phyloP scores from a whole-genome alignment of 768 basidiomycete species.

The Lentinula lateritia region DNA sequence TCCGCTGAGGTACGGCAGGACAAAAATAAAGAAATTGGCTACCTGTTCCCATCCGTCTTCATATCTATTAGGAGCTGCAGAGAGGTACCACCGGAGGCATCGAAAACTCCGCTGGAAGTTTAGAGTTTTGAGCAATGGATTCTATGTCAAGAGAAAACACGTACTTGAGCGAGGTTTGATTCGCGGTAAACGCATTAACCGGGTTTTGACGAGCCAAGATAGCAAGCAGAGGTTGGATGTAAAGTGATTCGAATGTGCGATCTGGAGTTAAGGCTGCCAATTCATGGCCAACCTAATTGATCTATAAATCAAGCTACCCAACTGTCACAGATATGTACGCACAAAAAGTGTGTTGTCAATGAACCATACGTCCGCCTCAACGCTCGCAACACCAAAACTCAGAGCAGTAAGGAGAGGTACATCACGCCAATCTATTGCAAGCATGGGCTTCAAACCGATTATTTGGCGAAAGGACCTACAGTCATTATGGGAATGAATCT shows the following conservation, averaged over 20 bases:
- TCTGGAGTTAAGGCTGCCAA: slow-evolving; percentile 31
- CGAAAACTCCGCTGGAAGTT: slow-evolving; percentile 40
- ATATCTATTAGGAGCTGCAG: slow-evolving; percentile 48
- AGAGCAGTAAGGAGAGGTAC: slow-evolving; percentile 44
- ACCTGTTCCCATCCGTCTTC: slow-evolving; percentile 46
- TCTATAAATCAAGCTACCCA: background rate
- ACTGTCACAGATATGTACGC: slow-evolving; percentile 11
- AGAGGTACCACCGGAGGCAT: slow-evolving; percentile 32
- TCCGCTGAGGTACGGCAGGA: slow-evolving; percentile 6
- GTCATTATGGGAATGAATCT: slow-evolving; percentile 52
- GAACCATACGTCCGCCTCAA: slow-evolving; percentile 51
- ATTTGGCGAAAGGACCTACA: slow-evolving; percentile 25
- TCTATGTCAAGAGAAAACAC: slow-evolving; percentile 6
- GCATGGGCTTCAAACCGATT: background rate
- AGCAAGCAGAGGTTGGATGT: slow-evolving; percentile 39
- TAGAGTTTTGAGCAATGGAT: background rate
- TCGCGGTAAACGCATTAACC: slow-evolving; percentile 31
- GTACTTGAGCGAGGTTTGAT: slow-evolving; percentile 36
- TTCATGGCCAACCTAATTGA: slow-evolving; percentile 39
- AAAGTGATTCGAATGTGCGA: slow-evolving; percentile 42
- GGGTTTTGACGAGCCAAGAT: slow-evolving; percentile 39
- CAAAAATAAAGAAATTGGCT: slow-evolving; percentile 10
- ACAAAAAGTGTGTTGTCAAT: slow-evolving; percentile 39
- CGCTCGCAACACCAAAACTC: slow-evolving; percentile 43
- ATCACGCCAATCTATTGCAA: slow-evolving; percentile 41